Evolutionary conservation across 2,329 filamentous ascomycete genomes (phyloP).

Genomic region (Aspergillus sp.): DNA sequence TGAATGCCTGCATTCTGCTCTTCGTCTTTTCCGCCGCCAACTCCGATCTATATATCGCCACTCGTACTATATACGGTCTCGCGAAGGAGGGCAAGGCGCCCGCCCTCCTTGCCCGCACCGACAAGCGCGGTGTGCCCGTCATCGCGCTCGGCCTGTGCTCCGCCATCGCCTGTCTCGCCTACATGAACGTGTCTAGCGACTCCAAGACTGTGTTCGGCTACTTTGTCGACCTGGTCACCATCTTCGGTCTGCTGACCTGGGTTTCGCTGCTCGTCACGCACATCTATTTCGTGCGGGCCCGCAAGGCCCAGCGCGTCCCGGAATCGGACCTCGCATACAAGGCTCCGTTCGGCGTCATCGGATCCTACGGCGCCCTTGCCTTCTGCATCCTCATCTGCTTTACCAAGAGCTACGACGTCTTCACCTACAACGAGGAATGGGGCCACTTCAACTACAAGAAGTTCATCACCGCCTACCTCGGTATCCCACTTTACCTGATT

Average conservation of each 20-base stretch:
- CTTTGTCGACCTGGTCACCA: constrained; percentile 67
- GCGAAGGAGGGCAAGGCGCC: constrained; percentile 72
- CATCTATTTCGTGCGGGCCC: constrained; percentile 64
- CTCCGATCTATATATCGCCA: constrained; percentile 75
- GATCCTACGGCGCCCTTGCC: constrained; percentile 65
- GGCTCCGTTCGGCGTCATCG: constrained; percentile 69
- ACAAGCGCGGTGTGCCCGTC: constrained; percentile 69
- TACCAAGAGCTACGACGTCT: constrained; percentile 80
- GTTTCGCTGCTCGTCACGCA: constrained; percentile 68
- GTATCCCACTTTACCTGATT: constrained; percentile 71
- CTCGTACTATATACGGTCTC: constrained; percentile 70
- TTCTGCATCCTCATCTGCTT: constrained; percentile 73
- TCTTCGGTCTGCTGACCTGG: constrained; percentile 67
- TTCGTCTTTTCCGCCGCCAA: constrained; percentile 78
- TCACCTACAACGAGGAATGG: constrained; percentile 52
- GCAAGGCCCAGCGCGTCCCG: constrained; percentile 59
- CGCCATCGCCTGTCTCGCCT: constrained; percentile 65
- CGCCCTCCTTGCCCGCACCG: constrained; percentile 67
- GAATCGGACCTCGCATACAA: constrained; percentile 60
- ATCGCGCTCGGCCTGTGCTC: constrained; percentile 63
- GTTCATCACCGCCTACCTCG: constrained; percentile 75
- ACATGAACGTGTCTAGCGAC: constrained; percentile 62
- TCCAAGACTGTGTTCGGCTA: constrained; percentile 61
- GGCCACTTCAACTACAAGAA: constrained; percentile 69
- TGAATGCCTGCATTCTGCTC: constrained; percentile 72